Evolutionary conservation across 169 alveolate species (phyloP), one percentile per base, ranked within the genome.

Genomic region (Plasmodium chabaudi): DNA sequence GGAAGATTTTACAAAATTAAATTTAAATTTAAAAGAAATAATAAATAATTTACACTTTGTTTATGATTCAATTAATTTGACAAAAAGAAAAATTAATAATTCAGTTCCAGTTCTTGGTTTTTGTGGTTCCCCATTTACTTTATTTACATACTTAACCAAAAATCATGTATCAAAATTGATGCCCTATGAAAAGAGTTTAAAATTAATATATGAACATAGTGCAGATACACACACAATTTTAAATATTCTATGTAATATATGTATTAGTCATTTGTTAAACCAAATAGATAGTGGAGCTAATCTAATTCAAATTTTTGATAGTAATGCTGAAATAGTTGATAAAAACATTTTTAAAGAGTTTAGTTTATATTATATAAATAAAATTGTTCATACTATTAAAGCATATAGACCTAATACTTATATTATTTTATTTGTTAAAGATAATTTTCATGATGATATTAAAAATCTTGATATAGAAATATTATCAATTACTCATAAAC

Each of bases 71-170:
- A 88, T 95, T 6, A 89, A 61, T 64, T 65, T 87, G 51, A 92
- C 95, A 1, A 88, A 89, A 39, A 46, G 68, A 34, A 87, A 87
- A 75, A 88, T 94, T 46, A 89, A 94, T 39, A 93, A 94, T 19
- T 53, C 60, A 13, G 93, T 95, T 1, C 97, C 98, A 47, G 47
- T 95, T 19, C 71, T 95, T 44, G 98, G 98, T 23, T 95, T 95
- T 67, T 69, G 91, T 9, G 98, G 98, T 9, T 97, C 96, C 0
- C 98, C 98, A 15, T 93, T 94, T 87, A 94, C 97, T 7, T 72
- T 95, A 27, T 68, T 95, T 42, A 86, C 94, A 15, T 95, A 94
- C 75, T 88, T 95, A 94, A 89, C 95, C 0, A 96, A 95, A 79
- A 96, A 97, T 5, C 91, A 95, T 25, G 55, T 89, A 59, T 74